Conservation (phyloP, 371 early-diverging fungal species). For the Mucor circinelloides region DNA sequence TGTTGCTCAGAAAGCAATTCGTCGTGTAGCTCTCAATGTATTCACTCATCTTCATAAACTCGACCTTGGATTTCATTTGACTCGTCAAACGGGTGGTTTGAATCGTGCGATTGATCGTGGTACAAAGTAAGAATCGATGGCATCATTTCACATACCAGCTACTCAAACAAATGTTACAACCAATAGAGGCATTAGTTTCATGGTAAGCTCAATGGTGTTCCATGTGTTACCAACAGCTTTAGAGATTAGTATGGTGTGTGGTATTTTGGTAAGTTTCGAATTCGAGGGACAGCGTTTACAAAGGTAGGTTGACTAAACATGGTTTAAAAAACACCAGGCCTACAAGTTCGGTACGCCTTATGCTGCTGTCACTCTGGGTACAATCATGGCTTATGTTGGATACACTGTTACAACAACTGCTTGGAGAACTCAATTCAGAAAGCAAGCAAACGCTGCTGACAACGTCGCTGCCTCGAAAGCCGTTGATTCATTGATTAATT, state of each 20-base stretch:
- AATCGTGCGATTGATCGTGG: slow-evolving; percentile 96
- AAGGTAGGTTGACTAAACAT: not conserved
- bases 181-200: slow-evolving; percentile 86
- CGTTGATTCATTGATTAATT: slow-evolving; percentile 93
- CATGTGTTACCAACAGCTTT: slow-evolving; percentile 91
- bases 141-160: not conserved
- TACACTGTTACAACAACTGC: slow-evolving; percentile 87
- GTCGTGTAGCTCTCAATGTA: slow-evolving; percentile 83
- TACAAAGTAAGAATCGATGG: slow-evolving; percentile 70
- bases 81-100: slow-evolving; percentile 93
- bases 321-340: too few species aligned
- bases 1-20: slow-evolving; percentile 94
- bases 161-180: not conserved
- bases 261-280: slow-evolving; percentile 68
- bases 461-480: slow-evolving; percentile 91
- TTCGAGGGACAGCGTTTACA: not conserved
- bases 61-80: slow-evolving; percentile 88
- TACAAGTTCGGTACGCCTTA: slow-evolving; percentile 84
- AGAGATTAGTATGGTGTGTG: slow-evolving; percentile 95
- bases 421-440: slow-evolving; percentile 87
- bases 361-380: slow-evolving; percentile 83
- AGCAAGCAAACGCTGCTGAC: slow-evolving; percentile 92
- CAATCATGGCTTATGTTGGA: slow-evolving; percentile 85
- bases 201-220: slow-evolving; percentile 91
- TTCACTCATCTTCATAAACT: slow-evolving; percentile 87